phyloP scores from a whole-genome alignment of 2,329 filamentous ascomycete genomes.

The Fusarium poae region DNA sequence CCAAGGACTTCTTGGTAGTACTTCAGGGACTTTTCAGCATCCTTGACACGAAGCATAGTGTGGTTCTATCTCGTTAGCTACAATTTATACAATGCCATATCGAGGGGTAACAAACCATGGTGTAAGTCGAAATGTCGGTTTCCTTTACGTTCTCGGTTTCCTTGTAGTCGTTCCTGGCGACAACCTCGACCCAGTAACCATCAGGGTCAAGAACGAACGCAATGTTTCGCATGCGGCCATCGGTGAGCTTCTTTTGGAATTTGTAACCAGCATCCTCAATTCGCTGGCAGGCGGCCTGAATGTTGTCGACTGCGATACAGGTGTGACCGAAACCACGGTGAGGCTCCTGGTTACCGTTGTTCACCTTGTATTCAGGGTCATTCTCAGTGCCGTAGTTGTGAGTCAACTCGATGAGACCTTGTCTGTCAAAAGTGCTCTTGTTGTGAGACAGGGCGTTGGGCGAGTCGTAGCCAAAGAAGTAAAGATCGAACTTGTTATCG shows the following conservation, averaged over 20 bases:
- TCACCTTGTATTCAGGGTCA: slow-evolving; percentile 82
- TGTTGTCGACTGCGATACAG: slow-evolving; percentile 84
- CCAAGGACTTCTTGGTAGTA: slow-evolving; percentile 91
- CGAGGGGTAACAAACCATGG: slow-evolving; percentile 63
- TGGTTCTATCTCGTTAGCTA: slow-evolving; percentile 71
- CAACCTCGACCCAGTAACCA: slow-evolving; percentile 87
- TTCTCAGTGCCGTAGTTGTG: slow-evolving; percentile 90
- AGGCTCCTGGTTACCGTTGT: slow-evolving; percentile 93
- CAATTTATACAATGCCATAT: not conserved
- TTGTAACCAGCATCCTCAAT: slow-evolving; percentile 90
- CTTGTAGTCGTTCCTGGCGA: slow-evolving; percentile 78
- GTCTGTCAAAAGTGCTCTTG: slow-evolving; percentile 80
- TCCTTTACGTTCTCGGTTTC: slow-evolving; percentile 78
- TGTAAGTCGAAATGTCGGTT: slow-evolving; percentile 82
- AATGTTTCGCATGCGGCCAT: slow-evolving; percentile 88
- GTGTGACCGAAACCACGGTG: slow-evolving; percentile 87
- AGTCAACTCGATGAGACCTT: slow-evolving; percentile 89
- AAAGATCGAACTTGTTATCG: slow-evolving; percentile 92
- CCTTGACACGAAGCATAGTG: slow-evolving; percentile 96
- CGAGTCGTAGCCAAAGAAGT: slow-evolving; percentile 92
- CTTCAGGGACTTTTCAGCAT: slow-evolving; percentile 77
- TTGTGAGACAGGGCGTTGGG: slow-evolving; percentile 79
- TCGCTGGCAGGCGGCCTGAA: slow-evolving; percentile 89
- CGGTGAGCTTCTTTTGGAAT: slow-evolving; percentile 94
- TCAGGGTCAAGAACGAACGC: slow-evolving; percentile 93